Evolutionary conservation across 2,329 filamentous ascomycete species (phyloP), one percentile per base, ranked within the genome.

Genomic region (Dendryphion nanum): DNA sequence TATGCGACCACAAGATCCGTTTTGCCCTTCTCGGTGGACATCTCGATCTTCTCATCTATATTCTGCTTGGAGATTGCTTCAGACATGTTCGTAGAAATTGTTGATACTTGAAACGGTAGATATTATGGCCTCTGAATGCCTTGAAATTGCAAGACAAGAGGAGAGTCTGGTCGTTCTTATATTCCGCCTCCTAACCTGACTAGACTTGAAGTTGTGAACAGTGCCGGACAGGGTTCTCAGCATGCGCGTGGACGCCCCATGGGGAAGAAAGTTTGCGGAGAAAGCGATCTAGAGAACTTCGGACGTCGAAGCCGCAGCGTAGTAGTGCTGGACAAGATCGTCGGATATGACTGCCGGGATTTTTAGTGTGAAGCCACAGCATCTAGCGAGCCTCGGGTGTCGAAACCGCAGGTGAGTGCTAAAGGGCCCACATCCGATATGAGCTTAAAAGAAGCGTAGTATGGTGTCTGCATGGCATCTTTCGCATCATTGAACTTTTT

Each of bases 1-100:
- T 35, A 35, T 18, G 33, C 21, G 14, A 35, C 33, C 7, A 20
- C 33, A 10, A 35, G 33, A 13, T 35, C 21, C 8, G 24, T 6
- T 8, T 20, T 20, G 7, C 8, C 14, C 20, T 35, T 35, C 20
- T 23, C 20, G 18, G 18, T 23, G 6, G 14, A 18, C 12, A 20
- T 13, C 17, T 33, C 31, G 10, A 18, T 19, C 31, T 18, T 12
- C 15, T 30, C 29, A 17, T n/a, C 15, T n/a, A 8, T 15, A 17
- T 30, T 30, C 10, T 12, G 10, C 29, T 30, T 30, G 12, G 15
- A 12, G 29, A 30, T 30, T 8, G 7, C n/a, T 26, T n/a, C 15
- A 13, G 29, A 13, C 29, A 30, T 30, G 29, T 13, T 30, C 10
- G 16, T n/a, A n/a, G 15, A 17, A 30, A 17, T 12, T 17, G 29